These are phyloP conservation scores for Nematocida minor DNA, from an alignment of 371 early-diverging fungal species.

Conservation along the genomic window DNA sequence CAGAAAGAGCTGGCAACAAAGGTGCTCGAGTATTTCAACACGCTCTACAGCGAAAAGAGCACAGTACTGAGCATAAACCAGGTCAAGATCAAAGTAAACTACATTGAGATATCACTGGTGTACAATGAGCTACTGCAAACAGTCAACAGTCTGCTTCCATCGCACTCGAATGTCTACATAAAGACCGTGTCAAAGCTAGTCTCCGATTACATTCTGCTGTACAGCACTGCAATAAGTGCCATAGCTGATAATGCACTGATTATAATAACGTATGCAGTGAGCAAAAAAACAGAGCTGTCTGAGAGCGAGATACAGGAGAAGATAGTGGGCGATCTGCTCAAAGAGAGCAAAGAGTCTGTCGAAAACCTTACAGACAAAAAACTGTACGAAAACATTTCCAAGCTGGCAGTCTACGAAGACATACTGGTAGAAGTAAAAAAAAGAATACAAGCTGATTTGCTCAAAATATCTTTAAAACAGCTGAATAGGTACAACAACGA, in stretches of 20 bases:
- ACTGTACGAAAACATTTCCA: constrained; percentile 1
- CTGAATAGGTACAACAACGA: constrained; percentile 15
- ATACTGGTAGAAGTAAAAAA: constrained; percentile 1
- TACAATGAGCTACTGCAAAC: constrained; percentile 4
- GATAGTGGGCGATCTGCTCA: not conserved
- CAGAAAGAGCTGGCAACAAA: constrained; percentile 12
- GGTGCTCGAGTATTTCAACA: constrained; percentile 28
- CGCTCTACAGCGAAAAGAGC: constrained; percentile 7
- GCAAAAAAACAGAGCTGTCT: not conserved
- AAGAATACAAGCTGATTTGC: not conserved
- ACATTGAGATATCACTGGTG: not conserved
- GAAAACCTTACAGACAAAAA: not conserved
- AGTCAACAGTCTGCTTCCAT: not conserved
- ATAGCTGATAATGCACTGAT: not conserved
- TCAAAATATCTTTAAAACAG: not conserved
- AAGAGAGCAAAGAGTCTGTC: not conserved
- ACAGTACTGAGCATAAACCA: not conserved
- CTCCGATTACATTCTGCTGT: not conserved
- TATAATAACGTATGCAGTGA: constrained; percentile 2
- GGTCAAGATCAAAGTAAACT: not conserved
- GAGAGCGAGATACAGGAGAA: not conserved
- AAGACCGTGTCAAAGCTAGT: not conserved
- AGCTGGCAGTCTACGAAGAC: constrained; percentile 33
- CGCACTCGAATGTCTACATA: not conserved
- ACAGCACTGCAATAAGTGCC: not conserved